These are phyloP conservation scores for Cupressus sempervirens DNA, from an alignment of 75 land plant species.

Conservation along the genomic window DNA sequence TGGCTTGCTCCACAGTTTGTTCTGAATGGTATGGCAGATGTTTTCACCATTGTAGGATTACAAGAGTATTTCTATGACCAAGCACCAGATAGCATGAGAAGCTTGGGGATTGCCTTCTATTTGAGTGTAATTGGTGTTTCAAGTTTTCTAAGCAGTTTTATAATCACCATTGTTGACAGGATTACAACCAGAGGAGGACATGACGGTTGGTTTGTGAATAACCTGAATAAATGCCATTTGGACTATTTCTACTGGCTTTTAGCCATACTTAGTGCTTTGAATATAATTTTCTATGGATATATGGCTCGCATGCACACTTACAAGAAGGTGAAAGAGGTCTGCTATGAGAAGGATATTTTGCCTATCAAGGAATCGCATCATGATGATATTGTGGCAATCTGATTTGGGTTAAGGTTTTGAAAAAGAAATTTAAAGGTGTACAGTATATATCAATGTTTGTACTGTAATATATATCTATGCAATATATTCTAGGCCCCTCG, in stretches of 20 bases:
- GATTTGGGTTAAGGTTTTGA: too few relatives aligned
- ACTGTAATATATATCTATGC: too few relatives aligned
- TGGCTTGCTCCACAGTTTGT: constrained; percentile 74
- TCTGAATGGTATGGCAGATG: constrained; percentile 60
- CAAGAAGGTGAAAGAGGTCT: constrained; percentile 20
- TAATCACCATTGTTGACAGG: constrained; percentile 26
- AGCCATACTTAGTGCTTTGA: constrained; percentile 26
- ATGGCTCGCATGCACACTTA: constrained; percentile 37
- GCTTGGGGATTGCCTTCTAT: constrained; percentile 71
- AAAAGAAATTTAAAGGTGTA: too few relatives aligned
- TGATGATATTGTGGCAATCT: neutral
- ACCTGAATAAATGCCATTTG: constrained; percentile 39
- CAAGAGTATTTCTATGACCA: constrained; percentile 82
- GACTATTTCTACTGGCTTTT: constrained; percentile 56
- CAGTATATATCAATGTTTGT: too few relatives aligned
- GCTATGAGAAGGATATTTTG: neutral
- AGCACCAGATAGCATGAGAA: constrained; percentile 76
- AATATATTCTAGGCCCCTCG: too few relatives aligned
- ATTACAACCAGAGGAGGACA: constrained; percentile 16
- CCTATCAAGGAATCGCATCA: neutral
- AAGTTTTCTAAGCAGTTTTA: constrained; percentile 24
- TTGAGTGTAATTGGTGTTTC: constrained; percentile 43
- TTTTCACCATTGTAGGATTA: constrained; percentile 59
- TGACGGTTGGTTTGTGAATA: constrained; percentile 40
- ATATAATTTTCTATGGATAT: constrained; percentile 21